These are phyloP conservation scores for Candida tetrigidarum DNA, from an alignment of 1,139 yeast species.

Conservation along the genomic window DNA sequence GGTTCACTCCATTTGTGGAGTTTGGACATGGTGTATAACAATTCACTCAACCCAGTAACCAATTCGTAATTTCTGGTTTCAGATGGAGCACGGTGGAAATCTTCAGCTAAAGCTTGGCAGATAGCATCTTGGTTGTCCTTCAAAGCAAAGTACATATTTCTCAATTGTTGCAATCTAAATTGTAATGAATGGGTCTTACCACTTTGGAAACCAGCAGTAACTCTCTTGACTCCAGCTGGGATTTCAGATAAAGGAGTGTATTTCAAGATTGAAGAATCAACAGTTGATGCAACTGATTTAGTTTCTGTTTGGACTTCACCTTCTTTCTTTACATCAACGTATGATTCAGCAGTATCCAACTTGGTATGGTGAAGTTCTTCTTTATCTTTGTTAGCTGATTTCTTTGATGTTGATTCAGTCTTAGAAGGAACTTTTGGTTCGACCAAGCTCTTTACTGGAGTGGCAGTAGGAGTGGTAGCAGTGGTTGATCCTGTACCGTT, in stretches of 20 bases:
- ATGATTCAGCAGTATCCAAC: background rate
- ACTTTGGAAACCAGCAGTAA: constrained; percentile 48
- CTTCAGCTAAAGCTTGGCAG: constrained; percentile 61
- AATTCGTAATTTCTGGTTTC: constrained; percentile 69
- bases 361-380: background rate
- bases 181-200: constrained; percentile 60
- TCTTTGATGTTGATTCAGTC: background rate
- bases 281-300: background rate
- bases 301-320: background rate
- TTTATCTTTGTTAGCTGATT: background rate
- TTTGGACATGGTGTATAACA: constrained; percentile 59
- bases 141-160: constrained; percentile 68
- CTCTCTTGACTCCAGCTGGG: constrained; percentile 45
- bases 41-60: constrained; percentile 50
- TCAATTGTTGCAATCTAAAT: constrained; percentile 62
- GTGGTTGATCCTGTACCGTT: background rate
- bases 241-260: constrained; percentile 58
- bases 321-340: constrained; percentile 4
- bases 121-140: constrained; percentile 63
- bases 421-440: background rate
- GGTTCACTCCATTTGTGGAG: constrained; percentile 67
- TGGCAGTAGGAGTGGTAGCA: background rate
- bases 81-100: constrained; percentile 62
- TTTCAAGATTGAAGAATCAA: constrained; percentile 1
- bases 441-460: background rate